Evolutionary conservation across 2,329 filamentous ascomycete species (phyloP).

Genomic region (Aureobasidium zeae): DNA sequence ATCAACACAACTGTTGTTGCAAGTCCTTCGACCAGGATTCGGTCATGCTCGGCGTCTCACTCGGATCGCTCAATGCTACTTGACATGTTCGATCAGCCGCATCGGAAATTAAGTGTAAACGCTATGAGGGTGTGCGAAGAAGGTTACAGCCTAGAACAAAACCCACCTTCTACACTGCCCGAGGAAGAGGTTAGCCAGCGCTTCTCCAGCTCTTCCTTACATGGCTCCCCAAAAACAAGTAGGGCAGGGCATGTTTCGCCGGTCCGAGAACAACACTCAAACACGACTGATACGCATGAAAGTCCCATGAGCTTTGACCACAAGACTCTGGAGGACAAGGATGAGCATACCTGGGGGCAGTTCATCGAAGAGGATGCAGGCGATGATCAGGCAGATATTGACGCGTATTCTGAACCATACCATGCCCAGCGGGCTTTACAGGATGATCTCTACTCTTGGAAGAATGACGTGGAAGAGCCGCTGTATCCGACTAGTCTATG

Average conservation of each 20-base stretch:
- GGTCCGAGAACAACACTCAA: no score
- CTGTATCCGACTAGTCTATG: background rate
- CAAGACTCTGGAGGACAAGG: background rate
- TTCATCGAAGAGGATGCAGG: conserved; percentile 1
- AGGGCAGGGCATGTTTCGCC: no score
- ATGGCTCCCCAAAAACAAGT: no score
- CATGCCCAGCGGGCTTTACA: background rate
- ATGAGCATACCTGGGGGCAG: conserved; percentile 4
- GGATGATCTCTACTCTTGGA: background rate
- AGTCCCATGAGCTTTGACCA: background rate
- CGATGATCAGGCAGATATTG: background rate
- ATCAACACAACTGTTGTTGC: conserved; percentile 17
- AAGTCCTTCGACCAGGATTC: conserved; percentile 3
- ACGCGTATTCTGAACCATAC: conserved; percentile 1
- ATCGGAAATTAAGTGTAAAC: no score
- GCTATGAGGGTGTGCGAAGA: no score
- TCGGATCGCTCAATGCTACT: conserved; percentile 12
- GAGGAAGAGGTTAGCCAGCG: no score
- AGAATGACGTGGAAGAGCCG: background rate
- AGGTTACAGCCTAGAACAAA: no score
- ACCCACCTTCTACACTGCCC: no score
- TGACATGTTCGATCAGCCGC: background rate
- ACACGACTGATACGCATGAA: no score
- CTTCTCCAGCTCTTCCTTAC: no score
- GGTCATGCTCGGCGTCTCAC: background rate